Base-by-base conservation (phyloP, 768 basidiomycete species). In the Phaffia australis region DNA sequence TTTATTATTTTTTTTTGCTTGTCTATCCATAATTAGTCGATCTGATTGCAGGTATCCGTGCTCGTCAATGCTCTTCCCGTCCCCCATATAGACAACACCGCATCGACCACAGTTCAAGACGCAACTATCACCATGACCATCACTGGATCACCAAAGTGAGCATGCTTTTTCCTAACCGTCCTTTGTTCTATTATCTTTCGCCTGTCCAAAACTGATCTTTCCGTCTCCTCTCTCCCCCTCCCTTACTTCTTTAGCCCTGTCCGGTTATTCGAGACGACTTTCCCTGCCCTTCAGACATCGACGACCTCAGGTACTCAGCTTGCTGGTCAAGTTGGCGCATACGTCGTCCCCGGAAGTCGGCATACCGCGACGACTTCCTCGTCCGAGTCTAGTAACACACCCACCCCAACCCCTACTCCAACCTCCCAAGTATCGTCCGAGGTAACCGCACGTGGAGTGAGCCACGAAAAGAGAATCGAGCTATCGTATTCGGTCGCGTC, bases 71-170 rank as follows among this genome's bases (percentile, higher is more conserved):
- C 2, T 32, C 8, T 56, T 25, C 15, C 19, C 2, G 2, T 54
- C 49, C 32, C 49, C 3, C 23, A 18, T 23, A 18, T 48, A 67
- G 66, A 69, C 42, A 60, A 58, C 49, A 69, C 67, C 29, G 60
- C 42, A 35, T 64, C 67, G 25, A 69, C 67, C 3, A 60, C 62
- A 9, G 52, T 64, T 32, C 4, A 23, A 54, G 29, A 50, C 3
- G 62, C 67, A 18, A 29, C 56, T 5, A 48, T 69, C 35, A 69
- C 67, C 8, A 63, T 69, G 62, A 69, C 67, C 23, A 60, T 69
- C 62, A 69, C 67, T 18, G 67, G 67, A 35, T 27, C 67, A 1
- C 67, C 67, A 8, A 32, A 69, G 64, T 65, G 23, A 16, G 64
- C 46, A 2, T 4, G 15, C 42, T 52, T 32, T 19, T 2, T 25